Evolutionary conservation across 306 rosid species (phyloP).

Genomic region (Corylus americana): DNA sequence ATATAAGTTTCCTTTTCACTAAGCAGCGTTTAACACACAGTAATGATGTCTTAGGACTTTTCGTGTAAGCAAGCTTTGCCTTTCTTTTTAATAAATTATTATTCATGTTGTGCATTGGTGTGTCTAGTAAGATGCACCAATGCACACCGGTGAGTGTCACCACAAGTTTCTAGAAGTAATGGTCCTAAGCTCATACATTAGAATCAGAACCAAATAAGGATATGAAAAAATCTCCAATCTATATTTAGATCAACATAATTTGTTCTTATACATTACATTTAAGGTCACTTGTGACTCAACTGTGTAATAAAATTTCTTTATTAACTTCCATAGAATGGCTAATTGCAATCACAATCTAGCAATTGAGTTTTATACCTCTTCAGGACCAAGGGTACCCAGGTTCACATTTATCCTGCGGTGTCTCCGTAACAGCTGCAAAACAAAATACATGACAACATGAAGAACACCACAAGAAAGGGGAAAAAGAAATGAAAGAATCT

Average conservation of each 20-base stretch:
- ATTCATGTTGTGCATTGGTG: too few relatives aligned
- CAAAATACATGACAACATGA: conserved; percentile 20
- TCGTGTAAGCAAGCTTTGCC: too few relatives aligned
- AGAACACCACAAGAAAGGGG: conserved; percentile 18
- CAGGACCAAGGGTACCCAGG: conserved; percentile 71
- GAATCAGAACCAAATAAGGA: conserved; percentile 11
- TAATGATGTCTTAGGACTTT: background rate
- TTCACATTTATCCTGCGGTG: conserved; percentile 73
- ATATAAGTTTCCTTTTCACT: background rate
- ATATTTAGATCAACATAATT: background rate
- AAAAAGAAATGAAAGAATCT: conserved; percentile 11
- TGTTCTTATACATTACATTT: background rate
- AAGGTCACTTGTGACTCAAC: background rate
- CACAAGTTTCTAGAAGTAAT: conserved; percentile 15
- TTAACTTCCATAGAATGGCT: background rate
- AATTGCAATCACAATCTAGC: background rate
- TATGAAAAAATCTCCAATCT: conserved; percentile 17
- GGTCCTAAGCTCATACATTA: background rate
- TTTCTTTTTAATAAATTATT: too few relatives aligned
- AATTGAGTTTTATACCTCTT: conserved; percentile 66
- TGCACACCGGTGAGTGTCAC: conserved; percentile 17
- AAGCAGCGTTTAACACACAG: background rate
- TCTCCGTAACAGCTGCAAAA: conserved; percentile 80
- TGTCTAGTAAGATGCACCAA: background rate
- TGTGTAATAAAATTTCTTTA: background rate